Evolutionary conservation across 75 land plant genomes (phyloP).

Genomic region (Selaginella tamariscina): DNA sequence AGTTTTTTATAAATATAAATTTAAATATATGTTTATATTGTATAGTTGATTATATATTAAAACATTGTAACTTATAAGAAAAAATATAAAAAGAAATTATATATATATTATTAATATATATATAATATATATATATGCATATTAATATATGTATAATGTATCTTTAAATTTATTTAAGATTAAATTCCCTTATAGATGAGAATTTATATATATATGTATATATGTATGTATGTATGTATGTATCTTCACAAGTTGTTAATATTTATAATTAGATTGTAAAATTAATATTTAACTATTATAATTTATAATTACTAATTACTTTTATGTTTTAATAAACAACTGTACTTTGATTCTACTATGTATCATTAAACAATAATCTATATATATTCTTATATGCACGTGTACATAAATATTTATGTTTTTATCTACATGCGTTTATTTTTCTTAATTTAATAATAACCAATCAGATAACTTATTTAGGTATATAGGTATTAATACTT

Average conservation of each 20-base stretch:
- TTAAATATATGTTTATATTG: background rate
- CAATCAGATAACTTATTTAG: no score
- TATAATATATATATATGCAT: no score
- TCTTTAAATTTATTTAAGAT: conserved; percentile 3
- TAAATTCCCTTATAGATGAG: background rate
- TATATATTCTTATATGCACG: conserved; percentile 9
- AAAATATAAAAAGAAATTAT: no score
- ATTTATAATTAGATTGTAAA: background rate
- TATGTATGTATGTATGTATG: background rate
- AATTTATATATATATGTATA: background rate
- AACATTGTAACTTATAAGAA: no score
- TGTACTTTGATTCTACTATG: background rate
- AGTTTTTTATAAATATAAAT: background rate
- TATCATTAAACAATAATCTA: conserved; percentile 17
- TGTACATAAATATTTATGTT: background rate
- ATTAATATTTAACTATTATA: background rate
- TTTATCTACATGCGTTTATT: no score
- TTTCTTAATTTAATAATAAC: no score
- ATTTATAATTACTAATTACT: background rate
- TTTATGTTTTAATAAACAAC: background rate
- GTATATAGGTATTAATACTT: no score
- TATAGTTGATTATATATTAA: no score
- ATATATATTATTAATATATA: no score
- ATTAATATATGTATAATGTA: no score
- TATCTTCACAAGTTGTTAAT: background rate